Evolutionary conservation across 1,284 basidiomycete species (phyloP), one percentile per base, ranked within the genome.

Genomic region (Marasmius oreades): DNA sequence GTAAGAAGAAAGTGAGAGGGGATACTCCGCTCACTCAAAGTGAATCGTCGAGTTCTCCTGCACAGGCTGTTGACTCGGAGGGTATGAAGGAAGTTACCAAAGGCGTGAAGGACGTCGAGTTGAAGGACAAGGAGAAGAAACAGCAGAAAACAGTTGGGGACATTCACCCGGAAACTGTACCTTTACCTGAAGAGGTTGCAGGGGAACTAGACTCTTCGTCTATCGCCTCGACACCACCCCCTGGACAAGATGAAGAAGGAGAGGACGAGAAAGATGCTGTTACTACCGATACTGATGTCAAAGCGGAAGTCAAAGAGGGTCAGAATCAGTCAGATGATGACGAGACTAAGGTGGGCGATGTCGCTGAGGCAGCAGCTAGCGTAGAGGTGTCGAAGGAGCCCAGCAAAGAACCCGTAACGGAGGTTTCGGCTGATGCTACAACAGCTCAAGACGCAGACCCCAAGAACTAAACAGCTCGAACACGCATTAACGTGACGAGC

Each of bases 61-160:
- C 62, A 5, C 63, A 65, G 14, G 63, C 63, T 12, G 39, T 5
- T 42, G 77, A 79, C 52, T 71, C 74, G n/a, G 71, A 74, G 61
- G 81, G 75, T 44, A 83, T 88, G 36, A 86, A 84, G 65, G 82
- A 84, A 62, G 85, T 89, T 61, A 88, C 84, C 0, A 67, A 80
- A 64, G 86, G 85, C n/a, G 88, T 89, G 48, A 74, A 81, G 60
- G 79, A 85, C 58, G 84, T 89, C 51, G 84, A 83, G 56, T 69
- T 88, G 51, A 77, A 80, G 44, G 82, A 78, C 48, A 72, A 70
- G 58, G 64, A 56, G 53, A 59, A 42, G 55, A 70, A 58, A 64
- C 66, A 54, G 53, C 58, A 42, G 55, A 59, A 39, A 59, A 20
- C 39, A 18, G 39, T 16, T n/a, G n/a, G 56, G 22, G 64, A 68